These are phyloP conservation scores for Zygoascus biomembranicola DNA, from an alignment of 805 yeast species.

Conservation along the genomic window DNA sequence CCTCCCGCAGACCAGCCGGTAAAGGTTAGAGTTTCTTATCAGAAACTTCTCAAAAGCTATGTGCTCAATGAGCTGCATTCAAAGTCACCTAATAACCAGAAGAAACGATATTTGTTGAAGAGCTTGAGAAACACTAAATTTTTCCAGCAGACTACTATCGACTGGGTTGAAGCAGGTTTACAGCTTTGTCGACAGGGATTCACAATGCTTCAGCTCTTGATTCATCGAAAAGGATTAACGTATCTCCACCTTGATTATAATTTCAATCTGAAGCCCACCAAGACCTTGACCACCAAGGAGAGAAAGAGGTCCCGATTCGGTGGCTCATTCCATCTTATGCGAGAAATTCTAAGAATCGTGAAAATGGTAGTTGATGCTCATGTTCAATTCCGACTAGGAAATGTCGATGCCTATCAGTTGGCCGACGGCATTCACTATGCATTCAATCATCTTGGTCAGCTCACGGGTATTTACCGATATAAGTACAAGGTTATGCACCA, in stretches of 20 bases:
- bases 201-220: constrained; percentile 81
- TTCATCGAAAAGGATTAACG: constrained; percentile 85
- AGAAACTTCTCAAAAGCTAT: constrained; percentile 69
- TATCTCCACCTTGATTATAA: constrained; percentile 92
- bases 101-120: constrained; percentile 52
- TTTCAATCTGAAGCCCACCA: constrained; percentile 92
- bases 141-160: constrained; percentile 85
- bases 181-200: constrained; percentile 91
- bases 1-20: constrained; percentile 52
- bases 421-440: constrained; percentile 93
- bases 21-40: constrained; percentile 82
- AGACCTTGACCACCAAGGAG: constrained; percentile 92
- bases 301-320: constrained; percentile 94
- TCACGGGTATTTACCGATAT: constrained; percentile 94
- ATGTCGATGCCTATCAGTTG: constrained; percentile 83
- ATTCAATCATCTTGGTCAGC: constrained; percentile 86
- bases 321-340: constrained; percentile 85
- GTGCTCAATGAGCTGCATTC: constrained; percentile 66
- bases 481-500: constrained; percentile 98
- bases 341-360: constrained; percentile 79
- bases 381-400: constrained; percentile 82
- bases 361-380: constrained; percentile 90
- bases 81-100: constrained; percentile 34
- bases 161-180: constrained; percentile 98
- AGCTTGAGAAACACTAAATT: constrained; percentile 70